A percentile compares a stretch with the other conserved stretches of the same genome.
Evolutionary conservation across 371 early-diverging fungal species (phyloP).

Genomic region (Nematocida sp.): DNA sequence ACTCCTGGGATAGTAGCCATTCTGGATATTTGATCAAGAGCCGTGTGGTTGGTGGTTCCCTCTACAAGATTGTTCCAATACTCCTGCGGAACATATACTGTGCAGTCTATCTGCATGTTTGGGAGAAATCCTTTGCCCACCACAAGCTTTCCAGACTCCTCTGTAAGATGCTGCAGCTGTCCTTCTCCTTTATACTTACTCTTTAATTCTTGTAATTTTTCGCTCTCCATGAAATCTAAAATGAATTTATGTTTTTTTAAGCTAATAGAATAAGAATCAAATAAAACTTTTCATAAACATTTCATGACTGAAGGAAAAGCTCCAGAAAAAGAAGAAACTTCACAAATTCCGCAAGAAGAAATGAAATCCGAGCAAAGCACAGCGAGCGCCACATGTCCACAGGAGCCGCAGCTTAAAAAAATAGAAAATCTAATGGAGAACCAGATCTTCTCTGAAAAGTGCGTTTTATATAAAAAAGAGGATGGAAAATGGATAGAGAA

Average conservation of each 20-base stretch:
- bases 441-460: constrained; percentile 4
- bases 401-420: not conserved
- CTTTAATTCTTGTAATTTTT: too few species aligned
- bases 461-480: constrained; percentile 24
- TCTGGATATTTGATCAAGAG: not conserved
- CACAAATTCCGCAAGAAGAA: too few species aligned
- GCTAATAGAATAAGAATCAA: not conserved
- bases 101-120: constrained; percentile 1
- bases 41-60: not conserved
- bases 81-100: constrained; percentile 2
- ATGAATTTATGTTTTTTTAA: not conserved
- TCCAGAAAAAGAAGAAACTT: too few species aligned
- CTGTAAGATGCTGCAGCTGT: not conserved
- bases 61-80: constrained; percentile 1
- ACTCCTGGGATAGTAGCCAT: constrained; percentile 5
- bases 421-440: not conserved
- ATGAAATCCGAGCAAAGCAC: too few species aligned
- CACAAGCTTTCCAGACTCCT: not conserved
- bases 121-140: constrained; percentile 5
- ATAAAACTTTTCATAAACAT: not conserved
- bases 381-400: not conserved
- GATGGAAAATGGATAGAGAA: constrained; percentile 28
- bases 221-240: too few species aligned
- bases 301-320: not conserved
- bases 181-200: constrained; percentile 5